These are phyloP conservation scores for Calonectria pseudoreteaudii DNA, from an alignment of 2,329 filamentous ascomycete species.

Conservation along the genomic window DNA sequence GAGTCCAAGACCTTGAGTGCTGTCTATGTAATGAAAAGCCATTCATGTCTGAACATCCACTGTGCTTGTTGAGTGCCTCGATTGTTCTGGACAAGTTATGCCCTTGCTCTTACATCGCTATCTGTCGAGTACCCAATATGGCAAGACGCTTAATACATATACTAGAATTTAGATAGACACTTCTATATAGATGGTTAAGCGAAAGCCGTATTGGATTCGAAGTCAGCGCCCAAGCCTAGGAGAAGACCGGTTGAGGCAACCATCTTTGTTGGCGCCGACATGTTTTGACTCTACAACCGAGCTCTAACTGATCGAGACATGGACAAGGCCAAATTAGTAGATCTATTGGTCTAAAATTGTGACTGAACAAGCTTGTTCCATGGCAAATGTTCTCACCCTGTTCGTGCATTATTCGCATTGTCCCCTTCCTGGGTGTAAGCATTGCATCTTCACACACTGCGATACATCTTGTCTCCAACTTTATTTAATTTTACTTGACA, in stretches of 20 bases:
- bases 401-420: too few species aligned
- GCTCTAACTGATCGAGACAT: not conserved
- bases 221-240: not conserved
- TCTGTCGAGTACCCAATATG: too few species aligned
- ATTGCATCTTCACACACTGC: not conserved
- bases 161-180: not conserved
- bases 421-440: too few species aligned
- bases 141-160: not conserved
- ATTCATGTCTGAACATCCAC: not conserved
- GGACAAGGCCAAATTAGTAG: not conserved
- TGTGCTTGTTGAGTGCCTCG: not conserved
- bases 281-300: not conserved
- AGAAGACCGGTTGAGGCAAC: not conserved
- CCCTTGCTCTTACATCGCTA: too few species aligned
- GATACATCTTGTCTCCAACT: not conserved
- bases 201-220: not conserved
- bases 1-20: not conserved
- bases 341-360: not conserved
- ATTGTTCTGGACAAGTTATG: not conserved
- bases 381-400: not conserved
- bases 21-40: not conserved
- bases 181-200: too few species aligned
- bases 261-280: not conserved
- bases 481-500: too few species aligned
- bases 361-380: not conserved